A percentile compares a stretch with the other conserved stretches of the same genome.
Conservation (phyloP, 306 rosid genomes). For the Aeschynomene evenia region DNA sequence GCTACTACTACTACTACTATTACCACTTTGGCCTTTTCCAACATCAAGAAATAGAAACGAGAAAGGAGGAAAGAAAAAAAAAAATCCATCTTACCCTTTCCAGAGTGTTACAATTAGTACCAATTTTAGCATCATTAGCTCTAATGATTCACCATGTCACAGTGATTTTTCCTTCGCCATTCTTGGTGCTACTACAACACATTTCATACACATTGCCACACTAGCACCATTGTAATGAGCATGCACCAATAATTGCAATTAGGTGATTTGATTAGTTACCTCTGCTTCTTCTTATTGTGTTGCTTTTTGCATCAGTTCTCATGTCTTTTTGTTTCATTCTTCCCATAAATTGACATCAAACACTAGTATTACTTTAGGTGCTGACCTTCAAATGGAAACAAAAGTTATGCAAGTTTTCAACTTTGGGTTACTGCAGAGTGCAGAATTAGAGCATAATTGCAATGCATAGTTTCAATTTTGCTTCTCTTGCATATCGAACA, state of each 20-base stretch:
- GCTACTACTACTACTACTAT: too few species aligned
- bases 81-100: too few species aligned
- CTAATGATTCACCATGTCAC: not conserved
- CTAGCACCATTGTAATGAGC: not conserved
- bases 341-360: constrained; percentile 1
- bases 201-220: not conserved
- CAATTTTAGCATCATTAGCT: not conserved
- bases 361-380: constrained; percentile 1
- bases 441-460: not conserved
- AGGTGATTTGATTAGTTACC: not conserved
- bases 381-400: constrained; percentile 7
- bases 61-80: too few species aligned
- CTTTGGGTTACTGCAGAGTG: not conserved
- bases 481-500: not conserved
- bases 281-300: not conserved
- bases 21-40: too few species aligned
- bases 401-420: not conserved
- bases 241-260: not conserved
- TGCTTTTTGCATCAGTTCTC: constrained; percentile 1
- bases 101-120: not conserved
- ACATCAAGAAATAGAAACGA: too few species aligned
- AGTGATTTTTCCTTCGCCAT: not conserved
- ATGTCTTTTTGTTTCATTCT: not conserved
- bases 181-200: not conserved
- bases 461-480: not conserved